Evolutionary conservation across 352 stramenopile species (phyloP).

Genomic region (Phytopythium delawarense): DNA sequence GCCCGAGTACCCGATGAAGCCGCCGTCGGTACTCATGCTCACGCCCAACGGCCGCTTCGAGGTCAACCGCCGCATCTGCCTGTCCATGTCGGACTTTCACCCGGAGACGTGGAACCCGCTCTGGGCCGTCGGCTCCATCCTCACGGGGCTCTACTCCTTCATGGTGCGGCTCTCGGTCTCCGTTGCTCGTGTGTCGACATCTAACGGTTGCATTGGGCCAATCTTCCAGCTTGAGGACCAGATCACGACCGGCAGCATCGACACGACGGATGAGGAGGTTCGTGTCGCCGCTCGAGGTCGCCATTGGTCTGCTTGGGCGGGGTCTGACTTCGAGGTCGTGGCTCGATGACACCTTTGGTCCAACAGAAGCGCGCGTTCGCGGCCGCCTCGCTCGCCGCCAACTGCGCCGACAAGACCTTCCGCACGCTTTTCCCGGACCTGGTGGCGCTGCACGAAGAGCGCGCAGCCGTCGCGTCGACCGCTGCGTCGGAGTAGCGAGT

Average conservation of each 20-base stretch:
- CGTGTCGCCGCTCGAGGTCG: background rate
- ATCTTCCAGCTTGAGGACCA: slow-evolving; percentile 47
- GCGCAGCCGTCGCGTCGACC: background rate
- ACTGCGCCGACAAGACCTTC: slow-evolving; percentile 85
- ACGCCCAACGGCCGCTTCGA: slow-evolving; percentile 94
- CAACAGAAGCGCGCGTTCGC: slow-evolving; percentile 74
- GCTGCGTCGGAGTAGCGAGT: background rate
- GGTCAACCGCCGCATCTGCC: slow-evolving; percentile 88
- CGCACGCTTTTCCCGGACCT: slow-evolving; percentile 82
- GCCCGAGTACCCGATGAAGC: slow-evolving; percentile 93
- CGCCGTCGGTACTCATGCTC: slow-evolving; percentile 92
- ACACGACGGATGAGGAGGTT: slow-evolving; percentile 70
- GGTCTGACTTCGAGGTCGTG: background rate
- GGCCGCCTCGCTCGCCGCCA: slow-evolving; percentile 57
- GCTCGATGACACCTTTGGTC: background rate
- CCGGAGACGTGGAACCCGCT: slow-evolving; percentile 95
- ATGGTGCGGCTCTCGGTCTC: slow-evolving; percentile 47
- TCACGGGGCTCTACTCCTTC: slow-evolving; percentile 95
- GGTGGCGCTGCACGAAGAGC: slow-evolving; percentile 43
- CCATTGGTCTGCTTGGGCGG: background rate
- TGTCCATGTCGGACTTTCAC: slow-evolving; percentile 95
- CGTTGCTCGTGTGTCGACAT: background rate
- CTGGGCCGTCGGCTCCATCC: slow-evolving; percentile 93
- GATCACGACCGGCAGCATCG: slow-evolving; percentile 86
- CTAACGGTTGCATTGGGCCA: background rate